Evolutionary conservation across 441 rosid species (phyloP), one percentile per base, ranked within the genome.

Genomic region (Geranium incanum): DNA sequence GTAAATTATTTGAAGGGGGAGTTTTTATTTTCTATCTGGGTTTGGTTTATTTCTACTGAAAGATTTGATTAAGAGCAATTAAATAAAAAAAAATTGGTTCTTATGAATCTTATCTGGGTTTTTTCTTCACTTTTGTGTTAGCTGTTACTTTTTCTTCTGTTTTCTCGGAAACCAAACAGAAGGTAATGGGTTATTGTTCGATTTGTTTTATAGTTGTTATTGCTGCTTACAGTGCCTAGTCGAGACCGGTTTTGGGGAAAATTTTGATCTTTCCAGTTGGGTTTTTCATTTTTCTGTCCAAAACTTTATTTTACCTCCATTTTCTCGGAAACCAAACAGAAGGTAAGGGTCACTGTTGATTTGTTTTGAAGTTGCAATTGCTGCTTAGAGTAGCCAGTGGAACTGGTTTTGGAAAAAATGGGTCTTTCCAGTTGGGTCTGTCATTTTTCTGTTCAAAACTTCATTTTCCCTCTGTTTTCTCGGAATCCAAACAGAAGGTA

Each of bases 241-340:
- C 4, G 18, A 52, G 18, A n/a, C 60, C 60, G 19, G 15, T n/a
- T 52, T 48, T 0, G 13, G 3, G 13, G 13, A 48, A 48, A 48
- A 12, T 0, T 1, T 45, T 45, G 16, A 13, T n/a, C 60, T n/a
- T 52, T 52, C 7, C 0, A 15, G 16, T 0, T 52, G 60, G 16
- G 5, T 62, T 19, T 6, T 3, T 16, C 8, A 6, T 19, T 23
- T 62, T 19, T 19, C 36, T 3, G 33, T 62, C 12, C 36, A 19
- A 19, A 62, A 15, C 28, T 18, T 19, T 3, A 11, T 15, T 62
- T 62, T 62, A 4, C 66, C 36, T 62, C 66, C 7, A 13, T 62
- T 62, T 62, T 62, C 66, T 62, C 12, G 66, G 36, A 2, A 62
- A 19, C 66, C 66, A 62, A 62, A 23, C 36, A 62, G 66, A 62